phyloP scores from a whole-genome alignment of 2,329 filamentous ascomycete genomes.

The Pseudogymnoascus sp. region DNA sequence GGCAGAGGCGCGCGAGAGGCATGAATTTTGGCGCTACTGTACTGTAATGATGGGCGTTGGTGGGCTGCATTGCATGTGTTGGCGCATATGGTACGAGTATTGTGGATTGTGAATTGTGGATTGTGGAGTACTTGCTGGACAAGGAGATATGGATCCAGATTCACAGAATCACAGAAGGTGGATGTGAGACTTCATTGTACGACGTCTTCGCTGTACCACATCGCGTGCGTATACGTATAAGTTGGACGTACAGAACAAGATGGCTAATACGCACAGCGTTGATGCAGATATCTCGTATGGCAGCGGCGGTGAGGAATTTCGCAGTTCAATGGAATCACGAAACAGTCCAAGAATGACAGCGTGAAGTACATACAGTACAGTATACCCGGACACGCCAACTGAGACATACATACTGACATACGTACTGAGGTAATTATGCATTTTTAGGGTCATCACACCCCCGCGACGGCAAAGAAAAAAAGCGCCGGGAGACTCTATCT shows the following conservation, averaged over 20 bases:
- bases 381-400: background rate
- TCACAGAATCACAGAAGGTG: background rate
- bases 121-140: background rate
- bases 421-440: constrained; percentile 4
- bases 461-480: background rate
- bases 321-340: background rate
- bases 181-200: constrained; percentile 1
- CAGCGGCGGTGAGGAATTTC: background rate
- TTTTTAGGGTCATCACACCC: background rate
- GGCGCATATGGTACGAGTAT: background rate
- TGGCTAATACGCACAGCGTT: background rate
- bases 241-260: background rate
- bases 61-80: background rate
- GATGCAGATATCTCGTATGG: background rate
- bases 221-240: background rate
- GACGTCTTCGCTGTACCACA: background rate
- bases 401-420: constrained; percentile 6
- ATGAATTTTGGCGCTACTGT: background rate
- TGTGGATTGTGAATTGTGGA: no score
- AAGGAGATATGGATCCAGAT: background rate
- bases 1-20: background rate
- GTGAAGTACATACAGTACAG: background rate
- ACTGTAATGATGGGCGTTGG: background rate
- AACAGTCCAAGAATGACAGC: background rate
- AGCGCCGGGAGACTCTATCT: background rate